Evolutionary conservation across 768 basidiomycete genomes (phyloP).

Genomic region (Phallus indusiatus): DNA sequence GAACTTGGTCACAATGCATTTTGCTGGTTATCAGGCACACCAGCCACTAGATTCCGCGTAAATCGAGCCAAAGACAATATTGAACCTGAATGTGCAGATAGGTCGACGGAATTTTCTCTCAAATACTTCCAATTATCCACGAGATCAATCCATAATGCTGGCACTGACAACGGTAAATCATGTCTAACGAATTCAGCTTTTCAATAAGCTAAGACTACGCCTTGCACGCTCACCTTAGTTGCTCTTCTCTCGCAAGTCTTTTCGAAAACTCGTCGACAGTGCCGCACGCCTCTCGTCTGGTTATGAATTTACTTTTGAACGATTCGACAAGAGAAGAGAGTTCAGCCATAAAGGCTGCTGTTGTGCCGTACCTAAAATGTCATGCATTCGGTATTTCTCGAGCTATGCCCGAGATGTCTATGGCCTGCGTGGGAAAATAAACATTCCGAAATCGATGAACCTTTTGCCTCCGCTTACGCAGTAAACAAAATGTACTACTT

Average conservation of each 20-base stretch:
- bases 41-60: constrained; percentile 79
- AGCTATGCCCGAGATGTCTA: too few species aligned
- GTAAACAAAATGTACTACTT: too few species aligned
- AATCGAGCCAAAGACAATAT: constrained; percentile 52
- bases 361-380: too few species aligned
- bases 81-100: constrained; percentile 10
- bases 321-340: not conserved
- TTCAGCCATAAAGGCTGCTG: not conserved
- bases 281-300: not conserved
- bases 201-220: not conserved
- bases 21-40: constrained; percentile 59
- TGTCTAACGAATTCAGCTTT: constrained; percentile 19
- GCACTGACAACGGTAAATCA: constrained; percentile 27
- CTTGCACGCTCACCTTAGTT: constrained; percentile 21
- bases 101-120: constrained; percentile 25
- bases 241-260: constrained; percentile 39
- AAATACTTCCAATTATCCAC: constrained; percentile 42
- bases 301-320: not conserved
- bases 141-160: constrained; percentile 46
- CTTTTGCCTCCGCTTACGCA: too few species aligned
- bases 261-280: constrained; percentile 32
- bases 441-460: too few species aligned
- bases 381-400: too few species aligned
- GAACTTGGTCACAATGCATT: constrained; percentile 54
- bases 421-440: too few species aligned